A percentile compares a stretch with the other conserved stretches of the same genome.
Conservation (phyloP, 495 filamentous ascomycete species). For the Opeltia flavorubescens region DNA sequence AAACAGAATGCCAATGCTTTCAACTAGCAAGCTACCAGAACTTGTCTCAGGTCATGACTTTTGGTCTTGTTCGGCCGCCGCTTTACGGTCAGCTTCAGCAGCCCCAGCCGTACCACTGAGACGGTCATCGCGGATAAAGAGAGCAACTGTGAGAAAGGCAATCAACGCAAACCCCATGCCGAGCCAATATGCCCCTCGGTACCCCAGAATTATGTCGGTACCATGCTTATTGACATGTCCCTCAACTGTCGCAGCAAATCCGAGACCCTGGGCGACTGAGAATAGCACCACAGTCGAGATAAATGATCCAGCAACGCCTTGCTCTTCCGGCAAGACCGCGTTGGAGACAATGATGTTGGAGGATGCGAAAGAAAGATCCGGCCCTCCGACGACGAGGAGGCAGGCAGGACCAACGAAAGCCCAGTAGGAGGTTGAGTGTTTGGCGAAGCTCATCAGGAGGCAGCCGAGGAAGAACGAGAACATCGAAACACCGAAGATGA, state of each 20-base stretch:
- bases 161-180: no score
- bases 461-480: constrained; percentile 26
- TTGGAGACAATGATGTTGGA: constrained; percentile 21
- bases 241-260: constrained; percentile 51
- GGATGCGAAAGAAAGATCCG: constrained; percentile 32
- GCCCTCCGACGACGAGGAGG: constrained; percentile 37
- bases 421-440: constrained; percentile 30
- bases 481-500: constrained; percentile 36
- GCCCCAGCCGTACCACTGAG: no score
- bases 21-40: no score
- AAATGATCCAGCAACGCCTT: constrained; percentile 41
- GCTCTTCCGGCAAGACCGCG: constrained; percentile 26
- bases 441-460: constrained; percentile 22
- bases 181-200: constrained; percentile 25
- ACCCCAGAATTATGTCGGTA: constrained; percentile 22
- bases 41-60: no score
- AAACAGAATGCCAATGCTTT: no score
- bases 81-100: no score
- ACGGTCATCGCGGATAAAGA: no score
- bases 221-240: constrained; percentile 34
- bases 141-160: no score
- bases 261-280: constrained; percentile 49
- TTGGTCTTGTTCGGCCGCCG: no score
- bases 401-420: constrained; percentile 29
- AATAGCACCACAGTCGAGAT: constrained; percentile 57